Evolutionary conservation across 495 filamentous ascomycete genomes (phyloP).

Genomic region (Xylaria venustula): DNA sequence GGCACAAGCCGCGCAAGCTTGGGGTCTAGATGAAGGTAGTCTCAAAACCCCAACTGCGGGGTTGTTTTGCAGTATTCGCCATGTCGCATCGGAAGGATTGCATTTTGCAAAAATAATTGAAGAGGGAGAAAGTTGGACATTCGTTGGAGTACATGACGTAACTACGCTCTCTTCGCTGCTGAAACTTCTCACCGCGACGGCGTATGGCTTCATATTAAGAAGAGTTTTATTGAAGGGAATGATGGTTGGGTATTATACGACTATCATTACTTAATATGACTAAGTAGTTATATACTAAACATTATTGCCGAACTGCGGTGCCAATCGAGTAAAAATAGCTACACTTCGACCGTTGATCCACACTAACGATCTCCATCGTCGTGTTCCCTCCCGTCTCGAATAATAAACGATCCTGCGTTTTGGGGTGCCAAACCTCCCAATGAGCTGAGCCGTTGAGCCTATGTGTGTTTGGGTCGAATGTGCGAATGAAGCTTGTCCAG

Average conservation of each 20-base stretch:
- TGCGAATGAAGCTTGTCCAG: conserved; percentile 67
- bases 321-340: conserved; percentile 40
- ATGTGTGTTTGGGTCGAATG: conserved; percentile 61
- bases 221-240: no score
- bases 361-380: conserved; percentile 55
- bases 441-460: conserved; percentile 31
- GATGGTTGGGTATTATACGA: not conserved
- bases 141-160: no score
- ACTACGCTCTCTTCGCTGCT: no score
- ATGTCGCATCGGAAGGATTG: no score
- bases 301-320: conserved; percentile 3
- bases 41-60: no score
- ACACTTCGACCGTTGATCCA: conserved; percentile 49
- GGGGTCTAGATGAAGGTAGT: no score
- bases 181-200: no score
- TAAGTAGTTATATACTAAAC: not conserved
- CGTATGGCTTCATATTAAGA: no score
- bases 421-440: conserved; percentile 31
- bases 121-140: no score
- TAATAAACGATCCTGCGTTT: conserved; percentile 45
- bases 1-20: no score
- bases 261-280: not conserved
- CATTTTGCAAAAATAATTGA: no score
- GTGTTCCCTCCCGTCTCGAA: conserved; percentile 56
- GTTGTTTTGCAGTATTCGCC: no score